These are phyloP conservation scores for Nidula niveotomentosa DNA, from an alignment of 1,284 basidiomycete species.

Conservation along the genomic window DNA sequence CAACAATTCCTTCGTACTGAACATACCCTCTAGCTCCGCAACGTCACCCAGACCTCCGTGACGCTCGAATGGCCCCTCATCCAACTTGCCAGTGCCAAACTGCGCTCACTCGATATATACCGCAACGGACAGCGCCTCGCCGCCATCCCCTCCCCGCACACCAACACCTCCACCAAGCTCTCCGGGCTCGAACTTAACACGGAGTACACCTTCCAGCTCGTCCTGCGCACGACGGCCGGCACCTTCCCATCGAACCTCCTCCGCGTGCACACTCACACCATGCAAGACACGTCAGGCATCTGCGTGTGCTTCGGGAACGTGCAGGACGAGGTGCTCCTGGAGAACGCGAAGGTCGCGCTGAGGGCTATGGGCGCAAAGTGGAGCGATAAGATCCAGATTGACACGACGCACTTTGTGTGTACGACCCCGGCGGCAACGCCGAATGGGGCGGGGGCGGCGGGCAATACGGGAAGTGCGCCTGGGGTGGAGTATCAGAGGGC, in stretches of 20 bases:
- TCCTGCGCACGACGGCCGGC: constrained; percentile 88
- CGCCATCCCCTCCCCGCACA: constrained; percentile 76
- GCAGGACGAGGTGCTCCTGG: constrained; percentile 72
- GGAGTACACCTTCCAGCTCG: constrained; percentile 90
- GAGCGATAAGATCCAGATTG: constrained; percentile 93
- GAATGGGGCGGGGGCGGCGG: constrained; percentile 54
- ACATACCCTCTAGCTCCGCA: constrained; percentile 60
- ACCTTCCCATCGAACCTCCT: constrained; percentile 84
- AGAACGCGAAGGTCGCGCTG: constrained; percentile 78
- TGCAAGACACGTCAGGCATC: constrained; percentile 91
- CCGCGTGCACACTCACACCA: constrained; percentile 86
- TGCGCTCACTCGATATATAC: constrained; percentile 89
- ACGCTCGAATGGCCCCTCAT: constrained; percentile 90
- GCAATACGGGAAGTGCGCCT: constrained; percentile 51
- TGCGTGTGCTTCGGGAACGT: constrained; percentile 91
- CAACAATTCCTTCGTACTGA: neutral
- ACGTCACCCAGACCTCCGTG: constrained; percentile 93
- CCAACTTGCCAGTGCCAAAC: constrained; percentile 81
- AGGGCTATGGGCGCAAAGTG: constrained; percentile 84
- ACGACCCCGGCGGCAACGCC: constrained; percentile 79
- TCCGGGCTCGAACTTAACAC: constrained; percentile 87
- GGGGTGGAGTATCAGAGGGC: constrained; percentile 91
- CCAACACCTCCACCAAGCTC: constrained; percentile 87
- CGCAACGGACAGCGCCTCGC: constrained; percentile 88
- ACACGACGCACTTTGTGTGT: constrained; percentile 96